Conservation (phyloP, 2,329 filamentous ascomycete species). For the Waltergamsia citrina region DNA sequence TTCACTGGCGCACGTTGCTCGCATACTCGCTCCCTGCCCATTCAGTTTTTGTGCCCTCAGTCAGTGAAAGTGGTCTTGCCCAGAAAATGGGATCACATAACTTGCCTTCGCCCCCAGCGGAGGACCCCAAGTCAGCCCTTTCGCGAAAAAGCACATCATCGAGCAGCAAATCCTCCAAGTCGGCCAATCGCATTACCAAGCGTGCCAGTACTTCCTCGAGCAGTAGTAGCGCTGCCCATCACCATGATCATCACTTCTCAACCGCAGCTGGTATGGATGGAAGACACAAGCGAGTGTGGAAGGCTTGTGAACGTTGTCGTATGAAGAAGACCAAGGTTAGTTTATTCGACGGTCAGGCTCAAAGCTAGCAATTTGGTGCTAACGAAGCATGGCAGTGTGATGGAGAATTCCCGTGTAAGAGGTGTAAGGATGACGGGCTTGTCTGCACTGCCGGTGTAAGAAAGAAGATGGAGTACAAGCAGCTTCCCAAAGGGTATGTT, state of each 20-base stretch:
- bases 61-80: too few relatives aligned
- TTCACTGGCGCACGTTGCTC: too few relatives aligned
- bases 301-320: slow-evolving; percentile 55
- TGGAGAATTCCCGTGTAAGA: slow-evolving; percentile 56
- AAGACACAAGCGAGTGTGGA: slow-evolving; percentile 57
- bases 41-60: too few relatives aligned
- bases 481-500: slow-evolving; percentile 49
- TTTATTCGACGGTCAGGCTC: slow-evolving; percentile 6
- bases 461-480: slow-evolving; percentile 62
- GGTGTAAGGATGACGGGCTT: slow-evolving; percentile 56
- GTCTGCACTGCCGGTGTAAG: slow-evolving; percentile 54
- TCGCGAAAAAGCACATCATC: slow-evolving; percentile 28
- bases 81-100: slow-evolving; percentile 37
- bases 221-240: slow-evolving; percentile 20
- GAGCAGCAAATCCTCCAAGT: slow-evolving; percentile 36
- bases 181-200: slow-evolving; percentile 40
- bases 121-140: slow-evolving; percentile 28
- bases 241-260: slow-evolving; percentile 25
- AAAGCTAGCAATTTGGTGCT: too few relatives aligned
- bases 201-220: slow-evolving; percentile 30
- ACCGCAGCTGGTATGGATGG: slow-evolving; percentile 33
- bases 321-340: slow-evolving; percentile 62
- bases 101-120: slow-evolving; percentile 43
- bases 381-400: slow-evolving; percentile 38
- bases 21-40: slow-evolving; percentile 2